Evolutionary conservation across 2,329 filamentous ascomycete genomes (phyloP).

Genomic region (Verticillium klebahnii): DNA sequence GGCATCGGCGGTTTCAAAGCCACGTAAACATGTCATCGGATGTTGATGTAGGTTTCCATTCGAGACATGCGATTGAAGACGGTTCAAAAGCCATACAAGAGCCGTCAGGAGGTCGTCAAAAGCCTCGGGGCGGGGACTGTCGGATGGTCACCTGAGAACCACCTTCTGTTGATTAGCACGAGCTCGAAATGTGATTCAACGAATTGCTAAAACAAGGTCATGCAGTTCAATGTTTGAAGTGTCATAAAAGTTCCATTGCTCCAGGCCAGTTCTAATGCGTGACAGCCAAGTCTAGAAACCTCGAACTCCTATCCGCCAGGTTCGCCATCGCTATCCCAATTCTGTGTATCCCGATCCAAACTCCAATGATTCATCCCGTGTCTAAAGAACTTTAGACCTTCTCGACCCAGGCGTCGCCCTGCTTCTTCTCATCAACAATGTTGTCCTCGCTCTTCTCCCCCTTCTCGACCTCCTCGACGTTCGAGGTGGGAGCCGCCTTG

Average conservation of each 20-base stretch:
- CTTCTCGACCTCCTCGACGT: conserved; percentile 6
- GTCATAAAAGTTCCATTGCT: not conserved
- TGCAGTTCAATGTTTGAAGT: not conserved
- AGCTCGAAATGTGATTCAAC: too few species aligned
- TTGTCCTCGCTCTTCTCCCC: not conserved
- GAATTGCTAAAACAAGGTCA: too few species aligned
- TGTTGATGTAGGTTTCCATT: too few species aligned
- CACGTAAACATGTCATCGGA: too few species aligned
- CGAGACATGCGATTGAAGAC: too few species aligned
- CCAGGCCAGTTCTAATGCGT: not conserved
- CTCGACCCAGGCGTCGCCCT: not conserved
- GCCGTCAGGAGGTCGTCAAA: too few species aligned
- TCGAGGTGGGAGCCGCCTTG: conserved; percentile 21
- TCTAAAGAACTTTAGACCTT: not conserved
- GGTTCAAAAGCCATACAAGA: too few species aligned
- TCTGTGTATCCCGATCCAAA: not conserved
- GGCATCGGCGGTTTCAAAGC: too few species aligned
- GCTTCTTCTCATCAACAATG: not conserved
- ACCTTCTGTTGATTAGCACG: not conserved
- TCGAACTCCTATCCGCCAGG: not conserved
- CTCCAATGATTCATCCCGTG: not conserved
- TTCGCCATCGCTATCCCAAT: not conserved
- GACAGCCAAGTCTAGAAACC: not conserved
- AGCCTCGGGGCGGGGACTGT: too few species aligned
- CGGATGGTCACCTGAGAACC: too few species aligned